Conservation (phyloP, 1,139 yeast genomes). For the Debaryomyces coudertii region DNA sequence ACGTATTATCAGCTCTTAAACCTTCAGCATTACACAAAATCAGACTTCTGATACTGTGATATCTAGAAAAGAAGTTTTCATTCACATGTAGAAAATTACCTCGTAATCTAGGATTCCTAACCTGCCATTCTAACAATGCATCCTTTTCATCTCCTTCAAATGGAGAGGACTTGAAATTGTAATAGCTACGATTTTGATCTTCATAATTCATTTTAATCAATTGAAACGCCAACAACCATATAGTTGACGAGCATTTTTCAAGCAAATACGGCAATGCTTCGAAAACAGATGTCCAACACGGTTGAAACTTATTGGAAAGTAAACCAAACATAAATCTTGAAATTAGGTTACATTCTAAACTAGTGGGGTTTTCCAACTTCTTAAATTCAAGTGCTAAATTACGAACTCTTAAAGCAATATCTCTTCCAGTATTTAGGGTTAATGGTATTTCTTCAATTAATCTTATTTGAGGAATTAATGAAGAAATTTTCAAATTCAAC, state of each 20-base stretch:
- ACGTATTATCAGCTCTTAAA: conserved; percentile 32
- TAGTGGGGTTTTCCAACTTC: conserved; percentile 35
- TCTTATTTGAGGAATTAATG: conserved; percentile 45
- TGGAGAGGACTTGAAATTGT: conserved; percentile 27
- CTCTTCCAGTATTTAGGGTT: conserved; percentile 71
- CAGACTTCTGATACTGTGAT: conserved; percentile 28
- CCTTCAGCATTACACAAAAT: conserved; percentile 39
- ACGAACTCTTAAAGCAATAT: conserved; percentile 70
- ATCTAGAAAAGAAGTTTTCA: conserved; percentile 25
- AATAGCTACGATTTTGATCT: conserved; percentile 21
- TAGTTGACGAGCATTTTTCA: conserved; percentile 43
- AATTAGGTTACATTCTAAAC: conserved; percentile 43
- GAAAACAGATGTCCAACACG: conserved; percentile 77
- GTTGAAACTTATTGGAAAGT: conserved; percentile 76
- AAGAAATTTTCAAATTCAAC: conserved; percentile 33
- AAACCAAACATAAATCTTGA: conserved; percentile 71
- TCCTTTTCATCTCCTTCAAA: conserved; percentile 25
- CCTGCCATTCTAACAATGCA: conserved; percentile 31
- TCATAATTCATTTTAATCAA: conserved; percentile 42
- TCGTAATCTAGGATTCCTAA: conserved; percentile 33
- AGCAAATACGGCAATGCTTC: conserved; percentile 59
- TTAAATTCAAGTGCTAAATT: conserved; percentile 55
- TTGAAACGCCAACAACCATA: conserved; percentile 59
- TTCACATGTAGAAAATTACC: conserved; percentile 29
- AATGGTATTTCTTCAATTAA: conserved; percentile 75